Percentiles rank a stretch among this genome's conserved stretches.
phyloP scores from a whole-genome alignment of 2,329 filamentous ascomycete genomes.

The Aspergillus udagawae region DNA sequence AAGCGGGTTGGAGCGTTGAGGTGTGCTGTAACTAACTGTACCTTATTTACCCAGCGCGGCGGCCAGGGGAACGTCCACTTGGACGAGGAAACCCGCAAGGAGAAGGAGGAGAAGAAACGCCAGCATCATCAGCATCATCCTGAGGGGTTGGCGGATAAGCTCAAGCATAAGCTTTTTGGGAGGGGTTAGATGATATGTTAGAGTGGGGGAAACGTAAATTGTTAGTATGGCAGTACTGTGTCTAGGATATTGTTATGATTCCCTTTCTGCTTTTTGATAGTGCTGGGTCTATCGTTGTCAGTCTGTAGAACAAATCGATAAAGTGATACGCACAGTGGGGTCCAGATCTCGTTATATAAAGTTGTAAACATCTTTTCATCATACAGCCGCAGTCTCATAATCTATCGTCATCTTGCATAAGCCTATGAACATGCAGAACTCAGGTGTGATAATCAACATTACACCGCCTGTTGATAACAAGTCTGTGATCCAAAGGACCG shows the following conservation, averaged over 20 bases:
- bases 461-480: background rate
- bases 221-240: background rate
- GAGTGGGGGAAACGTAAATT: background rate
- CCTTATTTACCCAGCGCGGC: slow-evolving; percentile 35
- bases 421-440: background rate
- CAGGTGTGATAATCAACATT: background rate
- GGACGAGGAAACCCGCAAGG: slow-evolving; percentile 32
- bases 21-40: background rate
- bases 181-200: slow-evolving; percentile 18
- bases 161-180: slow-evolving; percentile 44
- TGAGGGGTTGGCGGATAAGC: slow-evolving; percentile 45
- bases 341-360: background rate
- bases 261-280: background rate
- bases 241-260: background rate
- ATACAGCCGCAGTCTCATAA: background rate
- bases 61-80: slow-evolving; percentile 44
- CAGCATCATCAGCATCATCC: slow-evolving; percentile 25
- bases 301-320: background rate
- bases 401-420: background rate
- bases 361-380: background rate
- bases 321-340: background rate
- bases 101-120: slow-evolving; percentile 30
- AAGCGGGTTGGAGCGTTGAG: too few species aligned
- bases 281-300: background rate
- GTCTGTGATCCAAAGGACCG: background rate